These are phyloP conservation scores for Gamarada debralockiae DNA, from an alignment of 495 filamentous ascomycete species.

Conservation along the genomic window DNA sequence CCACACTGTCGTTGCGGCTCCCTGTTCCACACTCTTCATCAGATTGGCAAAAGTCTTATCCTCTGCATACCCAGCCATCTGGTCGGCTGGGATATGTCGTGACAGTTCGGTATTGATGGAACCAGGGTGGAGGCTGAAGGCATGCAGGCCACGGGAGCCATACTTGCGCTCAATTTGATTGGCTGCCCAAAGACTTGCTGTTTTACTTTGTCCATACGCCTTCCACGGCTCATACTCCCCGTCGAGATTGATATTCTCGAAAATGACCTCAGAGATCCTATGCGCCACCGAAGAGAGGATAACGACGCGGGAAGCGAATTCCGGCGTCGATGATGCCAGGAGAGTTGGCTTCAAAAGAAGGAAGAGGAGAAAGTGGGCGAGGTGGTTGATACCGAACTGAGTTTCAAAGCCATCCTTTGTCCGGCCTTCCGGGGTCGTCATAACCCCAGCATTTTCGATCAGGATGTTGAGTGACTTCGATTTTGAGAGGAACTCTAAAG, in stretches of 20 bases:
- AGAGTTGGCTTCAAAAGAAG: slow-evolving; percentile 57
- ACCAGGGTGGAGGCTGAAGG: slow-evolving; percentile 10
- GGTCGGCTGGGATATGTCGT: background rate
- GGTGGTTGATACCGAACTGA: slow-evolving; percentile 67
- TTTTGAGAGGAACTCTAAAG: slow-evolving; percentile 19
- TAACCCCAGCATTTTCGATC: slow-evolving; percentile 58
- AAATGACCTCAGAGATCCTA: slow-evolving; percentile 32
- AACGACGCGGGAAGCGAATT: slow-evolving; percentile 32
- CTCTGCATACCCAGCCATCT: background rate
- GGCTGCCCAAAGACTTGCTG: slow-evolving; percentile 45
- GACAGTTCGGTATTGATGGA: background rate
- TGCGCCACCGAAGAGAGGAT: slow-evolving; percentile 37
- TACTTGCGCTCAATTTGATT: slow-evolving; percentile 40
- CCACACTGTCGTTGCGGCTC: slow-evolving; percentile 40
- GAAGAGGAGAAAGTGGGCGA: slow-evolving; percentile 64
- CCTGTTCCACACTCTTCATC: slow-evolving; percentile 33
- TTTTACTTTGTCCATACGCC: slow-evolving; percentile 48
- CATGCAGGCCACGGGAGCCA: slow-evolving; percentile 11
- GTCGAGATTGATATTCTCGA: slow-evolving; percentile 36
- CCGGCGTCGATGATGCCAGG: slow-evolving; percentile 41
- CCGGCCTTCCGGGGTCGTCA: slow-evolving; percentile 38
- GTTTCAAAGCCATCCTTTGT: slow-evolving; percentile 64
- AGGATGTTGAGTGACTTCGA: slow-evolving; percentile 41
- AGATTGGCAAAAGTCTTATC: slow-evolving; percentile 16
- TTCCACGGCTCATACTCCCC: slow-evolving; percentile 28